Evolutionary conservation across 140 eudicot genomes (phyloP).

Genomic region (Flaveria floridana): DNA sequence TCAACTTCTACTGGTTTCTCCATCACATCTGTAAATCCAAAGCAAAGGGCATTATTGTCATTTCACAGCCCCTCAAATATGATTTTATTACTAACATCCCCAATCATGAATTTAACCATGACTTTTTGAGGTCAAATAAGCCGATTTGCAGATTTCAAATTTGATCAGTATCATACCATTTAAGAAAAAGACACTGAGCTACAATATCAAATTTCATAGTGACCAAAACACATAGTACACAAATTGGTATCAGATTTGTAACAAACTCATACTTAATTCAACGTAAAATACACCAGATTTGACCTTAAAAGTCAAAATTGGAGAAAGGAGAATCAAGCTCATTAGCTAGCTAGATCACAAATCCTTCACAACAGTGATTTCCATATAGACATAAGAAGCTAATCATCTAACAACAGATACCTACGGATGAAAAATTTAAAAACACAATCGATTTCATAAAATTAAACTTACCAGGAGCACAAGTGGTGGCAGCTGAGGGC

Average conservation of each 20-base stretch:
- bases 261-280: neutral
- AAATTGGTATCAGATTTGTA: neutral
- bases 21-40: constrained; percentile 52
- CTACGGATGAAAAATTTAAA: neutral
- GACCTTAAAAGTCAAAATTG: constrained; percentile 7
- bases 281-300: neutral
- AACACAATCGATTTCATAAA: neutral
- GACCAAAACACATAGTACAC: neutral
- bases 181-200: neutral
- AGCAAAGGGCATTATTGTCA: constrained; percentile 3
- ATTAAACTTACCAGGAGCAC: constrained; percentile 52
- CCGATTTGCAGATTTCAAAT: neutral
- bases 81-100: neutral
- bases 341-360: neutral
- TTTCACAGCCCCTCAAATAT: neutral
- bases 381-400: neutral
- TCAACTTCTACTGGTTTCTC: constrained; percentile 56
- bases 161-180: neutral
- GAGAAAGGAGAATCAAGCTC: neutral
- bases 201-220: neutral
- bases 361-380: neutral
- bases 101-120: neutral
- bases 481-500: constrained; percentile 62
- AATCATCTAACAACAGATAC: too few relatives aligned
- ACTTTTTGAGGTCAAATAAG: neutral